A percentile compares a stretch with the other conserved stretches of the same genome.
phyloP scores from a whole-genome alignment of 2,329 filamentous ascomycete genomes.

The Ophiostoma himal-ulmi region DNA sequence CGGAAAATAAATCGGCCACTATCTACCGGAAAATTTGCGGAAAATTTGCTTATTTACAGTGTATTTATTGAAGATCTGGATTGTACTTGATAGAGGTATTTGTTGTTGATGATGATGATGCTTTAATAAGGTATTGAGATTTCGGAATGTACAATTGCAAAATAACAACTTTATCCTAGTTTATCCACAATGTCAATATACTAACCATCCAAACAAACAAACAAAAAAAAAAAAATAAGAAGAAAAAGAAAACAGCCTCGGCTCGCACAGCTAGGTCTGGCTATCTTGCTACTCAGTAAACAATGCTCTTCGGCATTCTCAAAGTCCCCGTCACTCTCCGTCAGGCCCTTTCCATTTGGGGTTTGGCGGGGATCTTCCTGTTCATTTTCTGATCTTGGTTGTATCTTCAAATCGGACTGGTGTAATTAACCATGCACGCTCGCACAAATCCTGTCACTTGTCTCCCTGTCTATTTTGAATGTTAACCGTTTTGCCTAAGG shows the following conservation, averaged over 20 bases:
- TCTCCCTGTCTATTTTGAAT: not conserved
- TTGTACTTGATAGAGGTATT: not conserved
- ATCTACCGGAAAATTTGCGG: not conserved
- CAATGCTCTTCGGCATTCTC: not conserved
- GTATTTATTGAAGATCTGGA: not conserved
- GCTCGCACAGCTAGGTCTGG: not conserved
- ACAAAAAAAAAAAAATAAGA: not conserved
- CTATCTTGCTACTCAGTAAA: not conserved
- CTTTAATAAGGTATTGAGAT: not conserved
- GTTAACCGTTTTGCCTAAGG: not conserved
- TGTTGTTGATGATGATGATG: not conserved
- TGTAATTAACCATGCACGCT: not conserved
- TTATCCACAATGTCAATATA: not conserved
- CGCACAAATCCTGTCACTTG: not conserved
- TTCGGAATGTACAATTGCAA: not conserved
- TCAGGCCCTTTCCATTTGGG: not conserved
- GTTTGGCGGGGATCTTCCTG: not conserved
- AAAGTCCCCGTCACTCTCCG: not conserved
- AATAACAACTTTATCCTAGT: not conserved
- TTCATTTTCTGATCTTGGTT: not conserved
- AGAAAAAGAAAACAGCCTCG: not conserved
- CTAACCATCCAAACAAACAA: not conserved
- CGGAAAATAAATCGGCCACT: slow-evolving; percentile 11
- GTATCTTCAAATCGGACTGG: not conserved
- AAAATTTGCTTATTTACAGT: not conserved